A percentile compares a stretch with the other conserved stretches of the same genome.
phyloP scores from a whole-genome alignment of 176 grass and related monocot species.

The bread wheat (Triticum aestivum) region DNA sequence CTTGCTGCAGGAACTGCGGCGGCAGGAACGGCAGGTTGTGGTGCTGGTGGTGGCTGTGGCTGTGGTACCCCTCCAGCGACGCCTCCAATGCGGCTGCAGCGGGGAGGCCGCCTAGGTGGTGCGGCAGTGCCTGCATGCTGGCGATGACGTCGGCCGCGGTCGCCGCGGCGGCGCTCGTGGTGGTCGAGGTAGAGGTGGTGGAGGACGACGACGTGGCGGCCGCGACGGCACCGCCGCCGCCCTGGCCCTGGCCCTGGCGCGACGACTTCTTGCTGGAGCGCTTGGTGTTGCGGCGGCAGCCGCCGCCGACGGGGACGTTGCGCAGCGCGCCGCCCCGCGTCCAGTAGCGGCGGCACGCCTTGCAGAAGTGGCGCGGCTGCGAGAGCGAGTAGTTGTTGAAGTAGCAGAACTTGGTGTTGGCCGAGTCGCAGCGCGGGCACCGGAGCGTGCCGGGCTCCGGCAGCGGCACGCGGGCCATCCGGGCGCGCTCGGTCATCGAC shows the following conservation, averaged over 20 bases:
- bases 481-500: constrained; percentile 81
- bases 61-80: constrained; percentile 62
- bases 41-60: constrained; percentile 37
- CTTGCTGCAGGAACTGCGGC: constrained; percentile 41
- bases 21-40: constrained; percentile 35
- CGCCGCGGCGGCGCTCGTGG: constrained; percentile 36
- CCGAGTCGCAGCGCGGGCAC: constrained; percentile 94
- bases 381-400: constrained; percentile 99
- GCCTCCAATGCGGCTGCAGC: constrained; percentile 55
- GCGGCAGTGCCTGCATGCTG: constrained; percentile 41
- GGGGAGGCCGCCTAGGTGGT: constrained; percentile 54
- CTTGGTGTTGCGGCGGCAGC: constrained; percentile 91
- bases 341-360: constrained; percentile 99
- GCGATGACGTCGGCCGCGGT: constrained; percentile 41
- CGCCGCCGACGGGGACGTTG: constrained; percentile 93
- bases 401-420: constrained; percentile 99
- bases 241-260: constrained; percentile 6
- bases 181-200: constrained; percentile 58
- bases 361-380: constrained; percentile 99
- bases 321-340: constrained; percentile 92
- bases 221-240: not conserved
- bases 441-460: constrained; percentile 81
- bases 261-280: constrained; percentile 69
- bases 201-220: constrained; percentile 68
- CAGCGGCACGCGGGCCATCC: constrained; percentile 71